Percentiles rank a stretch among this genome's conserved stretches.
These are phyloP conservation scores for Starmerella powellii DNA, from an alignment of 805 yeast species.

Conservation along the genomic window DNA sequence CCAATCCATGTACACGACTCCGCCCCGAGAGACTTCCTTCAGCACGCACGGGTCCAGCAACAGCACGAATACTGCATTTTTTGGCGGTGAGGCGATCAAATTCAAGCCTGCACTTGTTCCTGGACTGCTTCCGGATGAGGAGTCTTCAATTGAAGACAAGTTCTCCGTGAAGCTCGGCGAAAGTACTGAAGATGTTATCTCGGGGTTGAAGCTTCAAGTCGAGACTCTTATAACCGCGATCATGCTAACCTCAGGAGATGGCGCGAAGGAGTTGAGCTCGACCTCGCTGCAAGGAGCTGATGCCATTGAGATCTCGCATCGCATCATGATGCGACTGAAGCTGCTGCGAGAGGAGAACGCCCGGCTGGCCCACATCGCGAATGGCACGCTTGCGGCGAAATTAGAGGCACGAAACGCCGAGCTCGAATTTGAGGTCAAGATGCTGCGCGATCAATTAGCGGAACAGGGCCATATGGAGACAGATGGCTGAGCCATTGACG, in stretches of 20 bases:
- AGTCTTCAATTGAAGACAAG: background rate
- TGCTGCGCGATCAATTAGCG: constrained; percentile 8
- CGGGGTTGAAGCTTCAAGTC: constrained; percentile 18
- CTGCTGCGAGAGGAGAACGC: constrained; percentile 22
- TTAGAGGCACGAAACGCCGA: constrained; percentile 17
- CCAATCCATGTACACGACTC: too few species aligned
- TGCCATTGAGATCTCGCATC: constrained; percentile 22
- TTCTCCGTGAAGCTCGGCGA: constrained; percentile 3
- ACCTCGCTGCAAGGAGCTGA: constrained; percentile 13
- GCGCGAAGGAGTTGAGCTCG: background rate
- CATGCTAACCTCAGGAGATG: background rate
- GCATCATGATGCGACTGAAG: constrained; percentile 20
- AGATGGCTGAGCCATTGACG: too few species aligned
- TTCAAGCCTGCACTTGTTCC: background rate
- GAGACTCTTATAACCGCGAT: constrained; percentile 23
- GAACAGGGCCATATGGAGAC: too few species aligned
- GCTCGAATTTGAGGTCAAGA: constrained; percentile 16
- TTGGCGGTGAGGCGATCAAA: background rate
- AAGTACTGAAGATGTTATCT: constrained; percentile 15
- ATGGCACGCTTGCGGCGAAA: constrained; percentile 13
- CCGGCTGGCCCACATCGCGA: constrained; percentile 12
- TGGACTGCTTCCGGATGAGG: constrained; percentile 6
- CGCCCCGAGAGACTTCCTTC: too few species aligned
- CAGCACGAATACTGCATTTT: background rate
- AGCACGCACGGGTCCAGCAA: too few species aligned